Percentiles rank a stretch among this genome's conserved stretches.
Evolutionary conservation across 768 basidiomycete species (phyloP).

Genomic region (Cystofilobasidium capitatum): DNA sequence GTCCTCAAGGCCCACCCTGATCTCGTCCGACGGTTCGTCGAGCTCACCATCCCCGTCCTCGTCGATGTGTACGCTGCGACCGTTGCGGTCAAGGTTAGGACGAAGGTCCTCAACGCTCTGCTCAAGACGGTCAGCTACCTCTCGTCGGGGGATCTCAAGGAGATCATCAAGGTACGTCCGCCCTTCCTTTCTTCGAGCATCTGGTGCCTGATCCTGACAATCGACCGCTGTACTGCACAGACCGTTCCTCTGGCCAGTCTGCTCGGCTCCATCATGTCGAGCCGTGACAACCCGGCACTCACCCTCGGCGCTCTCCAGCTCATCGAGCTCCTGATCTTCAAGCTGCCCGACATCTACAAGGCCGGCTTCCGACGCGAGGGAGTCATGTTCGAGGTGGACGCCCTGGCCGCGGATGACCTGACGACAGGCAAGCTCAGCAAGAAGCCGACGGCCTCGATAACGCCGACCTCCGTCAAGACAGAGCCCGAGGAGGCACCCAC

Average conservation of each 20-base stretch:
- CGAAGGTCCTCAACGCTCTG: conserved; percentile 77
- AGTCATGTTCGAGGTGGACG: conserved; percentile 87
- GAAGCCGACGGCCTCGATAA: conserved; percentile 22
- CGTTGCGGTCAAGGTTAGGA: conserved; percentile 73
- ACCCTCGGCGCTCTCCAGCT: conserved; percentile 85
- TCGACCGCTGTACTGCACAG: conserved; percentile 41
- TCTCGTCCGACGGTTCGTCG: conserved; percentile 77
- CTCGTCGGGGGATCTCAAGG: conserved; percentile 61
- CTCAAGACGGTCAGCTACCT: conserved; percentile 86
- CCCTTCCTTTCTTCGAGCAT: not conserved
- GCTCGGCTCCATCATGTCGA: conserved; percentile 84
- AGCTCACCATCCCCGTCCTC: conserved; percentile 79
- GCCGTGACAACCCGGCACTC: conserved; percentile 75
- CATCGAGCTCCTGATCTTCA: conserved; percentile 77
- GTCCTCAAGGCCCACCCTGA: conserved; percentile 58
- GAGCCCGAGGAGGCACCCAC: conserved; percentile 29
- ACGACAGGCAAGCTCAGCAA: conserved; percentile 39
- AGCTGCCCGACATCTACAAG: conserved; percentile 72
- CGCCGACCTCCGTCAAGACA: conserved; percentile 29
- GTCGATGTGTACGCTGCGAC: conserved; percentile 99
- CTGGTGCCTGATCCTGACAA: not conserved
- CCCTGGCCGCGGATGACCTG: conserved; percentile 57
- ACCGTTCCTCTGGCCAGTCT: conserved; percentile 92
- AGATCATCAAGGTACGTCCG: conserved; percentile 62
- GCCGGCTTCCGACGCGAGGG: conserved; percentile 89